These are phyloP conservation scores for Castanea sativa DNA, from an alignment of 306 rosid species.

Conservation along the genomic window DNA sequence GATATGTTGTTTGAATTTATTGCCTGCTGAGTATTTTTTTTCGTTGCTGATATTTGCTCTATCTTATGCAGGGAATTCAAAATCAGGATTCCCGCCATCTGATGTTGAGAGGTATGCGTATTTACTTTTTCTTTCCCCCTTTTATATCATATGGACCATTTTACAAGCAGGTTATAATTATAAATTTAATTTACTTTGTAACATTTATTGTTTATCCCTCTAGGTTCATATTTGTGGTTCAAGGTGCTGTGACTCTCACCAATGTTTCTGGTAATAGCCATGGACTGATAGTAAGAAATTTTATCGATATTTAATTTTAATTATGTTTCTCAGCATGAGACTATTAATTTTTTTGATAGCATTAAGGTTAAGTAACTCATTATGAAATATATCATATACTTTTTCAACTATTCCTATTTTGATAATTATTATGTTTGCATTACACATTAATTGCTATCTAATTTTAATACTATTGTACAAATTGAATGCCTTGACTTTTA, in stretches of 20 bases:
- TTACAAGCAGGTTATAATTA: slow-evolving; percentile 4
- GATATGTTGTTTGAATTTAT: background rate
- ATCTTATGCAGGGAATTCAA: slow-evolving; percentile 56
- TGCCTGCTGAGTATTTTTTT: background rate
- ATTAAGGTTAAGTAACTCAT: background rate
- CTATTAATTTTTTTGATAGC: slow-evolving; percentile 5
- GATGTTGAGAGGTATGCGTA: slow-evolving; percentile 70
- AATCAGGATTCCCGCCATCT: slow-evolving; percentile 50
- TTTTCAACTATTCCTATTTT: background rate
- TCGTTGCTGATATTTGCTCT: slow-evolving; percentile 31
- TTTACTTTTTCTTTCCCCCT: background rate
- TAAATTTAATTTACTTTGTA: slow-evolving; percentile 18
- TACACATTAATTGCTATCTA: background rate
- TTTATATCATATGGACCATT: slow-evolving; percentile 8
- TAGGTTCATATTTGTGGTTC: slow-evolving; percentile 87
- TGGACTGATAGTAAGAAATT: slow-evolving; percentile 50
- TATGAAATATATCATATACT: background rate
- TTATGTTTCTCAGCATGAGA: slow-evolving; percentile 13
- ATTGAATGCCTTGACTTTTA: background rate
- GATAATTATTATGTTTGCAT: background rate
- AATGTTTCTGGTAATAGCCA: slow-evolving; percentile 35
- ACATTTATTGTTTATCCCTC: slow-evolving; percentile 27
- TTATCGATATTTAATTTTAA: slow-evolving; percentile 6
- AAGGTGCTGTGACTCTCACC: slow-evolving; percentile 60
- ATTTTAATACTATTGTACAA: background rate